phyloP scores from a whole-genome alignment of 2,329 filamentous ascomycete genomes.

The Dactylella cylindrospora region DNA sequence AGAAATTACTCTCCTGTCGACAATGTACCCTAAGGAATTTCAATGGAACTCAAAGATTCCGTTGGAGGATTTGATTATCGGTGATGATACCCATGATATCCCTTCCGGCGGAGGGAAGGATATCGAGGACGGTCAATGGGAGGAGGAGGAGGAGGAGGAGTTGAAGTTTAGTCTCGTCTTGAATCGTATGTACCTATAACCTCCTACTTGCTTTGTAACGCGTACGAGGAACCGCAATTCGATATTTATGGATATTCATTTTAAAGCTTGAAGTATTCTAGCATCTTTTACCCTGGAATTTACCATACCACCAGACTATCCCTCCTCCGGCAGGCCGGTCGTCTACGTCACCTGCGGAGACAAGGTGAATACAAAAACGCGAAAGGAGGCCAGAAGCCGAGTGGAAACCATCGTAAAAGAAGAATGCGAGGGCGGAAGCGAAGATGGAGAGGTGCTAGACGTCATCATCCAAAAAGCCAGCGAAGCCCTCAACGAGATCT shows the following conservation, averaged over 20 bases:
- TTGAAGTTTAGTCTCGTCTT: too few species aligned
- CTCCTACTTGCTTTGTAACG: too few species aligned
- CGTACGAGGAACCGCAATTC: too few species aligned
- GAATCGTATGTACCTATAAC: too few species aligned
- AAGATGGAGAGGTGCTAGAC: too few species aligned
- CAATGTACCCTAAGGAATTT: slow-evolving; percentile 28
- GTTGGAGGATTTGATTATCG: too few species aligned
- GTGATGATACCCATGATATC: too few species aligned
- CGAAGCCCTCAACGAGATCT: neutral
- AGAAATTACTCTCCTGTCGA: slow-evolving; percentile 5
- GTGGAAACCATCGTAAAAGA: neutral
- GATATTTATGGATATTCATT: slow-evolving; percentile 5
- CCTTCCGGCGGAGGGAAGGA: too few species aligned
- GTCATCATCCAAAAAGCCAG: neutral
- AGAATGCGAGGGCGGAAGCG: neutral
- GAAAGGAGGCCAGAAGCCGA: neutral
- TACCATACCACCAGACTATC: slow-evolving; percentile 13
- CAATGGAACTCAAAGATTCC: slow-evolving; percentile 1
- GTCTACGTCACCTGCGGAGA: slow-evolving; percentile 4
- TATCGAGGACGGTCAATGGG: too few species aligned
- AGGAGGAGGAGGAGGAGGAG: too few species aligned
- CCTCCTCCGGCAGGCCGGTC: neutral
- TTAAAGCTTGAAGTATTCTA: slow-evolving; percentile 2
- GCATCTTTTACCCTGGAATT: slow-evolving; percentile 12
- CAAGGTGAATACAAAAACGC: neutral